Conservation (phyloP, 2,329 filamentous ascomycete species). For the Alternaria angustiovoidea region DNA sequence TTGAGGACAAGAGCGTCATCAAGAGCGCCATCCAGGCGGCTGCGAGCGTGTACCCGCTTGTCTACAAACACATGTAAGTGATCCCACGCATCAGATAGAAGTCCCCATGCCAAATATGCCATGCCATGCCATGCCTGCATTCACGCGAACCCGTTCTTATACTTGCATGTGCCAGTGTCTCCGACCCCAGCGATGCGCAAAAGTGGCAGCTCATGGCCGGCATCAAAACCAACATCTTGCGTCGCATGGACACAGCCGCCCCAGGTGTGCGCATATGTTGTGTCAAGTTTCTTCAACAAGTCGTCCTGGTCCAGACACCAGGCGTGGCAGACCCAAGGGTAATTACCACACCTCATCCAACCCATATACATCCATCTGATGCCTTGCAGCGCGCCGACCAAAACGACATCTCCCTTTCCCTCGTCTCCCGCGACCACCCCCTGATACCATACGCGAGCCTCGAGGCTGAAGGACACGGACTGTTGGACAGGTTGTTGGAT, state of each 20-base stretch:
- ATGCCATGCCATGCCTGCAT: slow-evolving; percentile 22
- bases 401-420: slow-evolving; percentile 84
- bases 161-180: slow-evolving; percentile 69
- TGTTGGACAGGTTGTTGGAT: slow-evolving; percentile 86
- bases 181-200: slow-evolving; percentile 80
- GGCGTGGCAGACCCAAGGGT: slow-evolving; percentile 86
- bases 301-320: slow-evolving; percentile 91
- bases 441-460: slow-evolving; percentile 80
- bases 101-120: slow-evolving; percentile 24
- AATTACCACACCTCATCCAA: slow-evolving; percentile 46
- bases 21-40: slow-evolving; percentile 87
- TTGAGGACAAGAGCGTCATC: slow-evolving; percentile 80
- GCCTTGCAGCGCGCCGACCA: slow-evolving; percentile 70
- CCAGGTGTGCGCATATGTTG: slow-evolving; percentile 88
- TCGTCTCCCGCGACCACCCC: slow-evolving; percentile 84
- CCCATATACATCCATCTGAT: slow-evolving; percentile 31
- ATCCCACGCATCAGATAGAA: slow-evolving; percentile 34
- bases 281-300: slow-evolving; percentile 95
- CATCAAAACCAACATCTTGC: slow-evolving; percentile 89
- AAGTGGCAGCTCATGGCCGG: slow-evolving; percentile 88
- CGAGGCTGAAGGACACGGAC: slow-evolving; percentile 89
- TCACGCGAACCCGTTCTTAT: slow-evolving; percentile 43
- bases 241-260: slow-evolving; percentile 82
- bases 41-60: slow-evolving; percentile 90
- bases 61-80: slow-evolving; percentile 94